A percentile compares a stretch with the other conserved stretches of the same genome.
Conservation (phyloP, 1,284 basidiomycete species). For the Tilletiopsis washingtonensis region DNA sequence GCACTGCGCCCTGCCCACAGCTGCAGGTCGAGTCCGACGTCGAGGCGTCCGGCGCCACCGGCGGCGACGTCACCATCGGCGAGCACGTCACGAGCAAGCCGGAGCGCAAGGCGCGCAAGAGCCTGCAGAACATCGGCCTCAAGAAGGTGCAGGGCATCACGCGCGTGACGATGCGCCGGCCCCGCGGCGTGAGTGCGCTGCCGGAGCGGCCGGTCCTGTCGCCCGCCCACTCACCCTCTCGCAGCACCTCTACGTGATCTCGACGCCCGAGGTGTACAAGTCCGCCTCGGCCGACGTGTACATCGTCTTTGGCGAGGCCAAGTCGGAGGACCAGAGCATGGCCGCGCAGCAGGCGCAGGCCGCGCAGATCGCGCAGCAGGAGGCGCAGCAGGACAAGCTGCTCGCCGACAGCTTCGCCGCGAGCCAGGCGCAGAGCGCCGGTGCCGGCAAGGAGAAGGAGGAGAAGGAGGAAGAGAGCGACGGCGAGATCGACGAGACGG, state of each 20-base stretch:
- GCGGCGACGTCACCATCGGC: slow-evolving; percentile 66
- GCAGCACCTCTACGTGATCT: slow-evolving; percentile 83
- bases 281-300: slow-evolving; percentile 93
- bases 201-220: neutral
- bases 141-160: slow-evolving; percentile 89
- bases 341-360: slow-evolving; percentile 74
- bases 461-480: slow-evolving; percentile 48
- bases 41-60: slow-evolving; percentile 51
- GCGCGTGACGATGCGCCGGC: slow-evolving; percentile 84
- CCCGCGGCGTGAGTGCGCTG: slow-evolving; percentile 70
- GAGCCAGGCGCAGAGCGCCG: neutral
- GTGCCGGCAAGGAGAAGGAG: slow-evolving; percentile 16
- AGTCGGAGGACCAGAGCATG: slow-evolving; percentile 85
- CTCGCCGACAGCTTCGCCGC: slow-evolving; percentile 44
- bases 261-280: slow-evolving; percentile 94
- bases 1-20: too few species aligned
- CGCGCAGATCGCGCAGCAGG: slow-evolving; percentile 64
- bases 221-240: neutral
- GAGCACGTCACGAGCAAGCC: slow-evolving; percentile 73
- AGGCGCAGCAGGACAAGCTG: slow-evolving; percentile 59
- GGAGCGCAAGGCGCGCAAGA: slow-evolving; percentile 46
- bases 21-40: slow-evolving; percentile 52
- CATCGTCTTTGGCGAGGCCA: slow-evolving; percentile 97
- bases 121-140: slow-evolving; percentile 43
- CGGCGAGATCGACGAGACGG: slow-evolving; percentile 48